A percentile compares a stretch with the other conserved stretches of the same genome.
These are phyloP conservation scores for Lomentospora prolificans DNA, from an alignment of 2,329 filamentous ascomycete genomes.

Conservation along the genomic window DNA sequence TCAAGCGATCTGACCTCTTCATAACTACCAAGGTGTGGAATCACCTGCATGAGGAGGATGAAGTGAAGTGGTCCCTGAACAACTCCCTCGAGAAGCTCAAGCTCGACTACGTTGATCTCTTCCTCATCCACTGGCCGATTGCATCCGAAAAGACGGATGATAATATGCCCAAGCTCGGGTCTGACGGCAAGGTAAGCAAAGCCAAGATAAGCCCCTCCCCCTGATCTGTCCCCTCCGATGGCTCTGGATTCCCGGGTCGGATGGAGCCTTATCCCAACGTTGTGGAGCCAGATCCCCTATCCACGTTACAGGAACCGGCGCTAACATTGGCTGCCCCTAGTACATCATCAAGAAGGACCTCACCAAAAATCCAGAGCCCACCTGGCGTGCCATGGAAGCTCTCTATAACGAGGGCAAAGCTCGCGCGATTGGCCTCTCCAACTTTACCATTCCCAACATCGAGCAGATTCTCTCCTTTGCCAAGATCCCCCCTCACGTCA, in stretches of 20 bases:
- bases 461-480: conserved; percentile 38
- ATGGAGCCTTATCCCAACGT: neutral
- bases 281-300: neutral
- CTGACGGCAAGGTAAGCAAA: conserved; percentile 16
- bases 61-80: conserved; percentile 45
- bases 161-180: conserved; percentile 25
- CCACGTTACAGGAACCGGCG: conserved; percentile 13
- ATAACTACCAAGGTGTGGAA: conserved; percentile 45
- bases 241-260: conserved; percentile 10
- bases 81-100: conserved; percentile 45
- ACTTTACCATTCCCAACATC: conserved; percentile 45
- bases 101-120: conserved; percentile 43
- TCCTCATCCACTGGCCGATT: conserved; percentile 54
- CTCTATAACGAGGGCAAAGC: conserved; percentile 44
- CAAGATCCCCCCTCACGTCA: conserved; percentile 37
- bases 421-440: conserved; percentile 48
- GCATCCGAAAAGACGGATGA: conserved; percentile 33
- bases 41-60: conserved; percentile 50
- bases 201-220: conserved; percentile 31
- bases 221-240: conserved; percentile 33
- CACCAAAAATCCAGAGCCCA: conserved; percentile 26
- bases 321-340: conserved; percentile 10
- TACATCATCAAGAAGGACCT: conserved; percentile 7
- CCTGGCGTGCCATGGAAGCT: conserved; percentile 52
- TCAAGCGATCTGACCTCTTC: conserved; percentile 20